Evolutionary conservation across 1,284 basidiomycete species (phyloP).

Genomic region (Naganishia albida): DNA sequence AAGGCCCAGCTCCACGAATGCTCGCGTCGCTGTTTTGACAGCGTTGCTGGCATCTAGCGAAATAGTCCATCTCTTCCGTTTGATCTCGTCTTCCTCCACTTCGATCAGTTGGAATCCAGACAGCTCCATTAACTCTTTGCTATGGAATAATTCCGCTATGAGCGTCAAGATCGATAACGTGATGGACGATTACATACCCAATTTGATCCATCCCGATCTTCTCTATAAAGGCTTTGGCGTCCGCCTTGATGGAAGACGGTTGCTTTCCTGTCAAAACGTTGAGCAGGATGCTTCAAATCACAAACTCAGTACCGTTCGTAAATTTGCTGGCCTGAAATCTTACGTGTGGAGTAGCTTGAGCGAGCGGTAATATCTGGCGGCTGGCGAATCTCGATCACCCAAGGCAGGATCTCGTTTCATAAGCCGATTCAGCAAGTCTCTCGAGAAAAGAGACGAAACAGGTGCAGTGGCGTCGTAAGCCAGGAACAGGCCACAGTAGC

Average conservation of each 20-base stretch:
- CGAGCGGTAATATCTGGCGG: conserved; percentile 6
- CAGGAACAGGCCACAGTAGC: conserved; percentile 20
- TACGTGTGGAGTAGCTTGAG: conserved; percentile 9
- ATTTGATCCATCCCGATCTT: conserved; percentile 22
- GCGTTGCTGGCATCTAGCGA: conserved; percentile 1
- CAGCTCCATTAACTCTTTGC: conserved; percentile 10
- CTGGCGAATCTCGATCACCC: background rate
- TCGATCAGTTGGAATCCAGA: conserved; percentile 6
- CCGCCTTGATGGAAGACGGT: conserved; percentile 6
- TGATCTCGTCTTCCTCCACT: conserved; percentile 22
- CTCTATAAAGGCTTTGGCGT: conserved; percentile 12
- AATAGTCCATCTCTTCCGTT: conserved; percentile 10
- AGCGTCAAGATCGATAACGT: background rate
- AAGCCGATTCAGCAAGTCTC: conserved; percentile 7
- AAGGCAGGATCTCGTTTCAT: conserved; percentile 9
- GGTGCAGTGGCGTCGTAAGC: conserved; percentile 10
- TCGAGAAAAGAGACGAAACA: background rate
- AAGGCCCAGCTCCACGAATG: conserved; percentile 14
- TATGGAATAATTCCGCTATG: background rate
- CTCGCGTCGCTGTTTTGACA: background rate
- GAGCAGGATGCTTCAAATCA: conserved; percentile 1
- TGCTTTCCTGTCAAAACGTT: conserved; percentile 8
- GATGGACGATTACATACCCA: conserved; percentile 5
- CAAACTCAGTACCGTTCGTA: background rate
- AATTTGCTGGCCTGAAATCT: background rate